These are phyloP conservation scores for Pseudotsuga menziesii DNA, from an alignment of 75 land plant species.

Conservation along the genomic window DNA sequence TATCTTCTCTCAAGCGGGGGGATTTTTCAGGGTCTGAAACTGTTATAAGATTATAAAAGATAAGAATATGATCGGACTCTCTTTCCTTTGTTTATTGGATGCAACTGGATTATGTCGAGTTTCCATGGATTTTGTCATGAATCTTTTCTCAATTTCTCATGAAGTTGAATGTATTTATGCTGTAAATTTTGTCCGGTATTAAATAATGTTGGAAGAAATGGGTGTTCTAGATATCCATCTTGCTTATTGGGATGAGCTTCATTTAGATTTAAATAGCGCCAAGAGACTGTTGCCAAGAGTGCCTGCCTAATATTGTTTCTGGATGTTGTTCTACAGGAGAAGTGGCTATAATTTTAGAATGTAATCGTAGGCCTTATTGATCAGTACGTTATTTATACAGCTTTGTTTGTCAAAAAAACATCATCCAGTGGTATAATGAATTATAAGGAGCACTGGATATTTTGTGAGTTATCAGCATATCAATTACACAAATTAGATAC, in stretches of 20 bases:
- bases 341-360: background rate
- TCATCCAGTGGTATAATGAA: background rate
- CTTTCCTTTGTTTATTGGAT: background rate
- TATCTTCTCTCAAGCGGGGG: background rate
- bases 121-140: background rate
- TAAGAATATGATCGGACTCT: conserved; percentile 5
- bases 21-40: background rate
- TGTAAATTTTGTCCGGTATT: background rate
- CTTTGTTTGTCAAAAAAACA: background rate
- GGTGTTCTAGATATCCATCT: background rate
- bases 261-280: background rate
- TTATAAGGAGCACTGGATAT: background rate
- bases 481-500: background rate
- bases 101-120: background rate
- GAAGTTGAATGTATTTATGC: background rate
- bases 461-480: background rate
- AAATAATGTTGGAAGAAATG: background rate
- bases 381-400: background rate
- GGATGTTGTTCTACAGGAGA: background rate
- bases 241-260: background rate
- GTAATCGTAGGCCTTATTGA: background rate
- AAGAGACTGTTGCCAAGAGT: background rate
- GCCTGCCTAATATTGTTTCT: background rate
- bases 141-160: background rate
- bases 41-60: conserved; percentile 1